phyloP scores from a whole-genome alignment of 352 stramenopile species.

The Phytophthora chlamydospora region DNA sequence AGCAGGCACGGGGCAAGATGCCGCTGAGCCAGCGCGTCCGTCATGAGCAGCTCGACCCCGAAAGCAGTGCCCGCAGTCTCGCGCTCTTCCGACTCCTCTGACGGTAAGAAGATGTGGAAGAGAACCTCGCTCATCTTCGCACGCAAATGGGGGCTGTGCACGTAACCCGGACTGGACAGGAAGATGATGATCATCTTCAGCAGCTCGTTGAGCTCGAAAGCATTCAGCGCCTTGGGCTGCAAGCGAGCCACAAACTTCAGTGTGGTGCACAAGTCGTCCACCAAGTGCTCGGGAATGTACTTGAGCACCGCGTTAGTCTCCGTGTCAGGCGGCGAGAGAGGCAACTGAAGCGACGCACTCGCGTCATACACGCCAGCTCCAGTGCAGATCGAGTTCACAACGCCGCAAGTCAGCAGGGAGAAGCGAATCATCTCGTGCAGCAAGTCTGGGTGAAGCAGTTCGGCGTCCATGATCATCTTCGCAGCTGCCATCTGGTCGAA shows the following conservation, averaged over 20 bases:
- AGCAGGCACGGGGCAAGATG: constrained; percentile 95
- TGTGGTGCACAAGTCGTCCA: constrained; percentile 94
- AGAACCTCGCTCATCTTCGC: constrained; percentile 97
- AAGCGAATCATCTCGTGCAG: constrained; percentile 82
- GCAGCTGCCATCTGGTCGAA: constrained; percentile 73
- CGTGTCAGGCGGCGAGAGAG: constrained; percentile 43
- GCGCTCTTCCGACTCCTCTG: constrained; percentile 78
- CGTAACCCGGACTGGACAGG: constrained; percentile 86
- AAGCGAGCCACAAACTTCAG: constrained; percentile 92
- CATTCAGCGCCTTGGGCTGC: constrained; percentile 81
- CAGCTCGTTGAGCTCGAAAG: constrained; percentile 88
- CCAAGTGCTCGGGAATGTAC: constrained; percentile 94
- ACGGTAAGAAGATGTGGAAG: constrained; percentile 96
- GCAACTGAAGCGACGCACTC: constrained; percentile 33
- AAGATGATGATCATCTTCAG: constrained; percentile 93
- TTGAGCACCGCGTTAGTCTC: constrained; percentile 53
- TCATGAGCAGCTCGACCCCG: constrained; percentile 68
- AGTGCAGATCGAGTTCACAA: constrained; percentile 67
- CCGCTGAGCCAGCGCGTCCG: constrained; percentile 71
- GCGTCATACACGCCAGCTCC: constrained; percentile 24
- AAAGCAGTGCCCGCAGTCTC: constrained; percentile 60
- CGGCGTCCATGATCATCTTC: constrained; percentile 85
- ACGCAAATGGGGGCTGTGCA: constrained; percentile 93
- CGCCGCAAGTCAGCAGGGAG: constrained; percentile 62
- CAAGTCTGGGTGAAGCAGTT: constrained; percentile 79